A percentile compares a stretch with the other conserved stretches of the same genome.
Evolutionary conservation across 202 grass and related monocot genomes (phyloP).

Genomic region (Eragrostis tef): DNA sequence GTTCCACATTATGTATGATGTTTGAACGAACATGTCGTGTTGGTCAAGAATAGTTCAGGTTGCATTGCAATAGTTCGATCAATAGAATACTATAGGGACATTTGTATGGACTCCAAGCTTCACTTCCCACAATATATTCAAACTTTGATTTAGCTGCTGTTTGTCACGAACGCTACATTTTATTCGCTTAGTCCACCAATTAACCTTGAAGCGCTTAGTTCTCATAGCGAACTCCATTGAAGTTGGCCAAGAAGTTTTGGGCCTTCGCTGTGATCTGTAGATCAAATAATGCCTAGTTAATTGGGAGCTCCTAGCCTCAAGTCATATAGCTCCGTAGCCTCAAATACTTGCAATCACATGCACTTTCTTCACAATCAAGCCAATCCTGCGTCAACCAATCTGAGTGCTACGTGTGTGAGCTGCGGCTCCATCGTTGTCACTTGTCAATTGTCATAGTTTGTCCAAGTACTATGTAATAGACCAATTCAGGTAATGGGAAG

Average conservation of each 20-base stretch:
- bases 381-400: neutral
- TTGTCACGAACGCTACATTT: neutral
- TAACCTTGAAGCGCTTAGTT: neutral
- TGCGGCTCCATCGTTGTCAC: neutral
- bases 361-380: neutral
- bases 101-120: neutral
- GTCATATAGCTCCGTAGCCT: too few relatives aligned
- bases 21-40: neutral
- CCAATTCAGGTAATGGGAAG: conserved; percentile 70
- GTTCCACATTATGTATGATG: neutral
- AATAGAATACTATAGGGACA: neutral
- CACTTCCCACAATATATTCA: conserved; percentile 16
- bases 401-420: neutral
- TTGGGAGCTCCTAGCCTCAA: too few relatives aligned
- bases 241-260: neutral
- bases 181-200: neutral
- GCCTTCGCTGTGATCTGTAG: neutral
- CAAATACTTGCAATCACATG: neutral
- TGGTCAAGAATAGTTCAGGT: too few relatives aligned
- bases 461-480: conserved; percentile 75
- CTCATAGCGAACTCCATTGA: neutral
- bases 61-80: too few relatives aligned
- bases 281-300: neutral
- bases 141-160: neutral
- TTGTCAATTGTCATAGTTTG: conserved; percentile 34